Conservation (phyloP, 169 alveolate species). For the Plasmodium coatneyi region DNA sequence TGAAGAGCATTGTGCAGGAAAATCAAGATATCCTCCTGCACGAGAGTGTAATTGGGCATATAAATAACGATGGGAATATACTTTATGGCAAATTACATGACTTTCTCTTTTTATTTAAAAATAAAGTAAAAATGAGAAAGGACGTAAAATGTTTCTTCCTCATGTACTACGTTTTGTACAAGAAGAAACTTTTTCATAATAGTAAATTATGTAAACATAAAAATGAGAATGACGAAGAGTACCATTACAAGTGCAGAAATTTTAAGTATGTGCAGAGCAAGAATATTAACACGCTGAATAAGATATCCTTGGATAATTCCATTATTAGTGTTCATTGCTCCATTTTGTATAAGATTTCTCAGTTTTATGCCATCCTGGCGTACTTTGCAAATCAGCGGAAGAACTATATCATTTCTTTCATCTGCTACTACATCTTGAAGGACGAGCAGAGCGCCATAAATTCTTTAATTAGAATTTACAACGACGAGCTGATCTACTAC, state of each 20-base stretch:
- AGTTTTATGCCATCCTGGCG: constrained; percentile 57
- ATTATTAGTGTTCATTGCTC: constrained; percentile 61
- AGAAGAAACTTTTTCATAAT: constrained; percentile 21
- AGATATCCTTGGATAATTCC: constrained; percentile 32
- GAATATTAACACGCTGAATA: constrained; percentile 56
- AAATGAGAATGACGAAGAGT: constrained; percentile 45
- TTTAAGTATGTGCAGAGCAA: constrained; percentile 43
- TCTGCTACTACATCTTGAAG: constrained; percentile 64
- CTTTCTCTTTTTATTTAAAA: constrained; percentile 70
- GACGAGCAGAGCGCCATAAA: constrained; percentile 70
- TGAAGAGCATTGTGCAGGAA: constrained; percentile 64
- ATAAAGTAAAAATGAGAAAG: constrained; percentile 48
- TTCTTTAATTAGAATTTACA: constrained; percentile 58
- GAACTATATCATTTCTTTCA: constrained; percentile 64
- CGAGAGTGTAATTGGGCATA: constrained; percentile 69
- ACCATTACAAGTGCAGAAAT: constrained; percentile 59
- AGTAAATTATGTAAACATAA: constrained; percentile 17
- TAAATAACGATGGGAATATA: constrained; percentile 73
- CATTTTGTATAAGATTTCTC: constrained; percentile 68
- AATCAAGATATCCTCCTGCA: constrained; percentile 63
- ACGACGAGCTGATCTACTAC: constrained; percentile 68
- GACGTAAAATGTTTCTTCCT: constrained; percentile 47
- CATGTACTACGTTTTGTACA: constrained; percentile 64
- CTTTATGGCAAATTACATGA: constrained; percentile 75
- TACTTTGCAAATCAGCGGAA: constrained; percentile 73